These are phyloP conservation scores for Phytopythium helicoides DNA, from an alignment of 352 stramenopile species.

Conservation along the genomic window DNA sequence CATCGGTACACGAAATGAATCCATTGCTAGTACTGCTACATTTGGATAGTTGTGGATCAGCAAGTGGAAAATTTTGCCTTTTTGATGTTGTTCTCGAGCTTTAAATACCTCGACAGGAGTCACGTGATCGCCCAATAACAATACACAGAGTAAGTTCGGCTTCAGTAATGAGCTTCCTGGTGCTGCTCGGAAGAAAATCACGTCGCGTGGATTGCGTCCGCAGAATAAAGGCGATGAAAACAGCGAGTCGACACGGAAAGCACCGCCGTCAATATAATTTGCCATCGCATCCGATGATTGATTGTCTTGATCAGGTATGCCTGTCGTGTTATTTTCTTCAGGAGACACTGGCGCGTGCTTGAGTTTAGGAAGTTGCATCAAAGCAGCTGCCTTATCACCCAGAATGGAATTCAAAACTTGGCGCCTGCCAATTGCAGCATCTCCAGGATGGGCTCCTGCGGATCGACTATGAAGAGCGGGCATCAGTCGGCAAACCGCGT, in stretches of 20 bases:
- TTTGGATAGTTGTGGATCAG: constrained; percentile 68
- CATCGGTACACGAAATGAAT: constrained; percentile 65
- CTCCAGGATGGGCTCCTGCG: constrained; percentile 11
- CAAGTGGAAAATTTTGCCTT: constrained; percentile 70
- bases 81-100: constrained; percentile 49
- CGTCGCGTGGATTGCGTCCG: constrained; percentile 54
- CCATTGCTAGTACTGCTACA: constrained; percentile 59
- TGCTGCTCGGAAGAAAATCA: constrained; percentile 68
- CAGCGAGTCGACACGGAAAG: constrained; percentile 36
- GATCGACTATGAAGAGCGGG: constrained; percentile 52
- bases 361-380: not conserved
- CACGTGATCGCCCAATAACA: constrained; percentile 66
- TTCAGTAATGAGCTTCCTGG: constrained; percentile 61
- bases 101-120: constrained; percentile 39
- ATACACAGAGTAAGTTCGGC: constrained; percentile 50
- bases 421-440: constrained; percentile 14
- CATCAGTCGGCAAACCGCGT: constrained; percentile 53
- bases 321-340: not conserved
- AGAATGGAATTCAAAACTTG: not conserved
- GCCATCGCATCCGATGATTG: constrained; percentile 1
- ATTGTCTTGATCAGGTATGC: no score
- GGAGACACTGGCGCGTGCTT: not conserved
- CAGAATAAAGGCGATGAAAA: constrained; percentile 46
- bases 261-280: constrained; percentile 1
- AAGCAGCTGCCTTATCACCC: not conserved